These are phyloP conservation scores for Leptographium lundbergii DNA, from an alignment of 2,329 filamentous ascomycete species.

Conservation along the genomic window DNA sequence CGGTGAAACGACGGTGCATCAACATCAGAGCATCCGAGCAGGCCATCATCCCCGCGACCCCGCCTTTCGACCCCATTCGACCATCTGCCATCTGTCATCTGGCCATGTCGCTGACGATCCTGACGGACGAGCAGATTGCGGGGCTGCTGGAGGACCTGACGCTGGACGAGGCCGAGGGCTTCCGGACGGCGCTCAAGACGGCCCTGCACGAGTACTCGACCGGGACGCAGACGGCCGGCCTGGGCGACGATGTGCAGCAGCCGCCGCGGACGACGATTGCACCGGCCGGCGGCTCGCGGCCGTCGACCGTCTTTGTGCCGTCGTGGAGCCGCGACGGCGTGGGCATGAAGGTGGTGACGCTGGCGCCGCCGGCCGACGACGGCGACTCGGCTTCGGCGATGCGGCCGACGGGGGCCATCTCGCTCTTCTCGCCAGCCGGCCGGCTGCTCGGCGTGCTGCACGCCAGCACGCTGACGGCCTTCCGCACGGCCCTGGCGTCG, in stretches of 20 bases:
- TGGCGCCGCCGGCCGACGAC: conserved; percentile 27
- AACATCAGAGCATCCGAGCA: background rate
- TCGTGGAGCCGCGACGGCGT: conserved; percentile 50
- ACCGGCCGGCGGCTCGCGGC: conserved; percentile 28
- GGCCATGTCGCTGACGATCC: conserved; percentile 43
- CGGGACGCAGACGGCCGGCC: conserved; percentile 30
- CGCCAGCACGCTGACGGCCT: conserved; percentile 63
- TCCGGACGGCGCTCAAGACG: conserved; percentile 34
- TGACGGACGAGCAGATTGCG: conserved; percentile 45
- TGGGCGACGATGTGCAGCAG: conserved; percentile 37
- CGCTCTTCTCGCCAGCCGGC: conserved; percentile 52
- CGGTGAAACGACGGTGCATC: too few relatives aligned
- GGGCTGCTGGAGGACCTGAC: conserved; percentile 40
- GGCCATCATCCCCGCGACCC: too few relatives aligned
- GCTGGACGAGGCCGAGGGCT: conserved; percentile 36
- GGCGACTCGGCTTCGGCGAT: conserved; percentile 19
- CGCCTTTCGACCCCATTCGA: background rate
- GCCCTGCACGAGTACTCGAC: conserved; percentile 52
- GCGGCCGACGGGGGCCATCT: conserved; percentile 52
- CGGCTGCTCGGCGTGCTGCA: conserved; percentile 55
- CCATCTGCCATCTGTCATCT: background rate
- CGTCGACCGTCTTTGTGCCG: conserved; percentile 63
- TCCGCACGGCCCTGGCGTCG: conserved; percentile 64
- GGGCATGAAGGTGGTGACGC: conserved; percentile 60
- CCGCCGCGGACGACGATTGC: conserved; percentile 38